These are phyloP conservation scores for Cnidoscolus chayamansa DNA, from an alignment of 441 rosid genomes.

Conservation along the genomic window DNA sequence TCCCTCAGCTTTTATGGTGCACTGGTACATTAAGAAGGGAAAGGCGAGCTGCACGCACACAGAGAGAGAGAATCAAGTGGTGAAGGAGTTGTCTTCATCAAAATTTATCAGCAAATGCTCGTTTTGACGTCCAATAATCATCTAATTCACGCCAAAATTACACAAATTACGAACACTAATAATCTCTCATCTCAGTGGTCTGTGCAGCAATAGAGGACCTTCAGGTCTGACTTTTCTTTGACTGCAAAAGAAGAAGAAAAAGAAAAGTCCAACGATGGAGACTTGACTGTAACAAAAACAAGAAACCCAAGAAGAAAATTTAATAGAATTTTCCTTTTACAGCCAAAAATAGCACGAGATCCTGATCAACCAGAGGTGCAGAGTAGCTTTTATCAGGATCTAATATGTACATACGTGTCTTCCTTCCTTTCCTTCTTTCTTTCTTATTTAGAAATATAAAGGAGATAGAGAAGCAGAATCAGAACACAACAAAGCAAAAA, in stretches of 20 bases:
- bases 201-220: slow-evolving; percentile 6
- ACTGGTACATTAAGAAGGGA: slow-evolving; percentile 15
- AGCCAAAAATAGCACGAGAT: slow-evolving; percentile 17
- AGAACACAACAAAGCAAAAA: neutral
- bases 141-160: slow-evolving; percentile 16
- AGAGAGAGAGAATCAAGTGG: slow-evolving; percentile 17
- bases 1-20: slow-evolving; percentile 9
- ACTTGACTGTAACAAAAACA: slow-evolving; percentile 44
- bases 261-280: slow-evolving; percentile 53
- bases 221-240: slow-evolving; percentile 49
- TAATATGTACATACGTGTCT: slow-evolving; percentile 1
- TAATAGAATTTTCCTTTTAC: slow-evolving; percentile 3
- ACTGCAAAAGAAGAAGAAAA: slow-evolving; percentile 46
- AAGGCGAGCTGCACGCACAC: slow-evolving; percentile 2
- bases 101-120: slow-evolving; percentile 17
- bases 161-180: neutral
- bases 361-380: slow-evolving; percentile 20
- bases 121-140: slow-evolving; percentile 23
- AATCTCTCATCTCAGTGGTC: slow-evolving; percentile 12
- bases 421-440: slow-evolving; percentile 4
- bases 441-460: neutral
- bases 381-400: slow-evolving; percentile 32
- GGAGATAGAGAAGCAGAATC: neutral
- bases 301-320: slow-evolving; percentile 20
- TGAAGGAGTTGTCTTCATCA: slow-evolving; percentile 36